Evolutionary conservation across 73 alveolate genomes (phyloP), one percentile per base, ranked within the genome.

Genomic region (Stentor roeselii): DNA sequence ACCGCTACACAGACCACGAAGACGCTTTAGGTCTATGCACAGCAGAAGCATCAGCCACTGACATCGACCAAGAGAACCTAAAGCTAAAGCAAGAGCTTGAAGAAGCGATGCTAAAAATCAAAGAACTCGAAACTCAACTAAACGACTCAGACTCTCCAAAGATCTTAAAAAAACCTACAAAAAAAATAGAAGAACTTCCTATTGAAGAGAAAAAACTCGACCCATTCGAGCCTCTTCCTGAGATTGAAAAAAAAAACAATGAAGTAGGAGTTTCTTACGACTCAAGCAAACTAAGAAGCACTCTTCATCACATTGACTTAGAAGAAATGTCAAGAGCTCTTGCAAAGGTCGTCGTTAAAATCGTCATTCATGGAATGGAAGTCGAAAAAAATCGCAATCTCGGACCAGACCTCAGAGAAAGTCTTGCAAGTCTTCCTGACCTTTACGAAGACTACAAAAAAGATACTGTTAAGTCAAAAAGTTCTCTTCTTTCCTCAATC

Each of bases 311-410:
- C 78, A 76, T 88, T 34, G 92, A 88, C 86, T 83, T 88, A 41
- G 94, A 88, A 88, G 94, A 88, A 78, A 88, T 88, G 94, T 75
- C 91, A 40, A 76, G 82, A 36, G 84, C 91, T 40, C 67, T 88
- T 32, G 85, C 89, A 21, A 84, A 85, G 77, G 89, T 87, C n/a
- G 80, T 88, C 15, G 42, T 67, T 1, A 88, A 88, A 31, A 83
- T 83, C 30, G 82, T 88, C 14, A 39, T 83, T 36, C 86, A 85
- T 88, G 80, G 80, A 0, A 67, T 67, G 80, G 80, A 67, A 32
- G 80, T 67, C 37, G 80, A 67, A 34, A 67, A 67, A 67, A 67
- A 67, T 67, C 37, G 80, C 14, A 40, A 14, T 1, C 41, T 21
- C 2, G 80, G 14, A 1, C 80, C 80, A 27, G 37, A 32, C 34